Base-by-base conservation (phyloP, 1,284 basidiomycete genomes). In the Cryptococcus sp. region DNA sequence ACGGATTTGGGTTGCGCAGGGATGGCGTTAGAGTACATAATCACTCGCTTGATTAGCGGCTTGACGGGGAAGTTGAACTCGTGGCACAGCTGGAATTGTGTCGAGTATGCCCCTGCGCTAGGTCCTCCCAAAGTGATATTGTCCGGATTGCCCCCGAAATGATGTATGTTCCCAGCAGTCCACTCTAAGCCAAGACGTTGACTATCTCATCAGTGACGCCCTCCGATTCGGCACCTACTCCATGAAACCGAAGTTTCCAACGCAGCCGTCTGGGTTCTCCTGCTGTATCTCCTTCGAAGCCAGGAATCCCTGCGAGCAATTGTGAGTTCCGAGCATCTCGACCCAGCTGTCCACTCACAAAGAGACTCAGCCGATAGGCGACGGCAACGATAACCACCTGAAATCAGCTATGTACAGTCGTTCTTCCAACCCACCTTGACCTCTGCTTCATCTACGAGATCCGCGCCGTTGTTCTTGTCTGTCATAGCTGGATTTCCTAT, bases 111-210 rank as follows among this genome's bases (percentile, higher is more conserved):
- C 5, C 75, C 75, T 1, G 75, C 75, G 1, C 64, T 66, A 1
- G 73, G 62, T 5, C 75, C 75, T 13, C 56, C 66, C 42, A 76
- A 62, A 10, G 74, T 73, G 53, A 77, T 66, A 55, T 69, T 69
- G 45, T 50, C 19, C 1, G 58, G 61, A 54, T 73, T 65, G 5
- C 71, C 75, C 19, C 69, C 67, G 46, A 75, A 74, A 57, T 67
- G 53, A 47, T 58, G 50, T 7, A 70, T 69, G 61, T 76, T 66
- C 42, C 57, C 30, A 6, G 58, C 35, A 3, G 66, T 57, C 73
- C 72, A 74, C 57, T 67, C 65, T 52, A 67, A 50, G 11, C 56
- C 63, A 35, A 67, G 56, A 19, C 65, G 63, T 52, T 67, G 65
- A 25, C 63, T 65, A 35, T 6, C 11, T 19, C 45, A 11, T 45